Base-by-base conservation (phyloP, 2,329 filamentous ascomycete genomes). In the Magnaporthiopsis rhizophila region DNA sequence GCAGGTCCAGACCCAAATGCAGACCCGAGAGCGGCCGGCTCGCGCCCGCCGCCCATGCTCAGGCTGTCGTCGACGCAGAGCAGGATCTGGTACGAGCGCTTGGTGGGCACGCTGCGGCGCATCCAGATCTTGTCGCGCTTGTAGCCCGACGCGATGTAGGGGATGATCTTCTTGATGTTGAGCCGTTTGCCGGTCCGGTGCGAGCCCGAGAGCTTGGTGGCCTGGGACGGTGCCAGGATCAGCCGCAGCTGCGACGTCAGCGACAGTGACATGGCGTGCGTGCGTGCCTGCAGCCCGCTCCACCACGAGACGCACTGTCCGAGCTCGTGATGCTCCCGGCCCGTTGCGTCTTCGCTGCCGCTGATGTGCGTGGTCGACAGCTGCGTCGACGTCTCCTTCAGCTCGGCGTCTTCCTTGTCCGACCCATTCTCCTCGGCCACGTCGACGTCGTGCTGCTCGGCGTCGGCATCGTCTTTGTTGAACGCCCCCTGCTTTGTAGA, bases 81-180 rank as follows among this genome's bases (percentile, higher is more conserved):
- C 80, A 99, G 87, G 75, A 99, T 96, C 77, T 99, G 96, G 78
- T 99, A 99, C 65, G 89, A 89, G 57, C 96, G 89, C 78, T 98
- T 98, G 53, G 89, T 94, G 1, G 96, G 96, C 62, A 97, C 87
- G 45, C 87, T 89, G 64, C 96, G 88, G 18, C 96, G 90, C 89
- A 99, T 96, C 95, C 95, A 99, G 77, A 99, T 99, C 82, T 99
- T 99, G 84, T 99, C 95, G 66, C 95, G 91, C 82, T 97, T 98
- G 83, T 97, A 99, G 73, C 90, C 89, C 0, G 93, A 98, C 1
- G 96, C 95, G 70, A 99, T 98, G 79, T 99, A 99, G 0, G 96
- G 95, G 71, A 99, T 99, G 77, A 99, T 99, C 70, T 94, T 92
- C 78, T 98, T 98, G 81, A 99, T 97, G 77, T 98, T 99, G 71